Evolutionary conservation across 1,284 basidiomycete genomes (phyloP).

Genomic region (Ganoderma meredithae): DNA sequence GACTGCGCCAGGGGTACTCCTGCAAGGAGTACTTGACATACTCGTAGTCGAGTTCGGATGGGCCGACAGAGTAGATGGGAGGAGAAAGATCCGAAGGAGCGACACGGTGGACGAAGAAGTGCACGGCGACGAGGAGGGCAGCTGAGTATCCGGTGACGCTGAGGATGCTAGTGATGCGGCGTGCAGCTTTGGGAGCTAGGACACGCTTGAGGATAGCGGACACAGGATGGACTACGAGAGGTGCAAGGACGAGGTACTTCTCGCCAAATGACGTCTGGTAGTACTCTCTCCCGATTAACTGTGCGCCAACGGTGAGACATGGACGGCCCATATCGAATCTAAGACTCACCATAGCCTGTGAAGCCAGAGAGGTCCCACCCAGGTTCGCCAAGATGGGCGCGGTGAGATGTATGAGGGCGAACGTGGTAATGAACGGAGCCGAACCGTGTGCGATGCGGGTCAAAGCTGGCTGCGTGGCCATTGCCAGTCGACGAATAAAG

Average conservation of each 20-base stretch:
- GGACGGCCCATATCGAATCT: not conserved
- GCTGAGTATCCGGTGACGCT: constrained; percentile 63
- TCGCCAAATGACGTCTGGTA: constrained; percentile 76
- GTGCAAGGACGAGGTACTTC: constrained; percentile 65
- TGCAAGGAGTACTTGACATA: constrained; percentile 73
- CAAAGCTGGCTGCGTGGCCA: constrained; percentile 38
- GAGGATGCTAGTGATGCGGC: constrained; percentile 55
- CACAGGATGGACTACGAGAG: constrained; percentile 64
- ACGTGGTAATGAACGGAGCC: constrained; percentile 69
- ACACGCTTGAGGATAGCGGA: constrained; percentile 65
- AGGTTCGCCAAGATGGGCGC: constrained; percentile 72
- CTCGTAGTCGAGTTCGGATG: constrained; percentile 75
- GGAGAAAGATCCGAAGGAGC: constrained; percentile 51
- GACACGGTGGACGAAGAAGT: constrained; percentile 67
- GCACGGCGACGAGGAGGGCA: constrained; percentile 65
- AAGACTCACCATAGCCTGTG: constrained; percentile 69
- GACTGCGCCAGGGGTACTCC: constrained; percentile 65
- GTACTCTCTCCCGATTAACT: constrained; percentile 67
- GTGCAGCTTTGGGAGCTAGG: constrained; percentile 45
- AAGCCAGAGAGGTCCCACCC: constrained; percentile 70
- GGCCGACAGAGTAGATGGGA: constrained; percentile 67
- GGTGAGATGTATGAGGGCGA: constrained; percentile 71
- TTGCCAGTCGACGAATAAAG: constrained; percentile 27
- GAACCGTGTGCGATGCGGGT: constrained; percentile 60
- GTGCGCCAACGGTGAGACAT: not conserved